Evolutionary conservation across 1,284 basidiomycete species (phyloP), one percentile per base, ranked within the genome.

Genomic region (Cryptococcus hybrid): DNA sequence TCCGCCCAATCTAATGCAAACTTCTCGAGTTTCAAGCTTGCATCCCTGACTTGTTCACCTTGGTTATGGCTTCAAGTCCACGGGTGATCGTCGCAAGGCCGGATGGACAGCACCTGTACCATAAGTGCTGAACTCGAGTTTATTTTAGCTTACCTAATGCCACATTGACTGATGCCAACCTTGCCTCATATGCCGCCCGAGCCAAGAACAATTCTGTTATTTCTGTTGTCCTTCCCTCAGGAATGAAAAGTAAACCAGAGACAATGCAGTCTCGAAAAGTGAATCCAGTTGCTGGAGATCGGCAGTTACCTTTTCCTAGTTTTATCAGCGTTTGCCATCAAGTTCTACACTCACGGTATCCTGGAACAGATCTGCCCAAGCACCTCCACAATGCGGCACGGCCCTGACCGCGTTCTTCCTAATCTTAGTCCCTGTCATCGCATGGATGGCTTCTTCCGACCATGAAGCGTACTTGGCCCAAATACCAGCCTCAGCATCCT

Each of bases 11-110:
- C 82, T 38, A 86, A 81, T 15, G 92, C 80, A 70, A 86, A 90
- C 67, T 89, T 92, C 71, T 96, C 92, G 39, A 96, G 76, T 42
- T 88, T 83, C 54, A 90, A 79, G 34, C 85, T 78, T 3, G 83
- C 73, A 66, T 86, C 85, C 5, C 24, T 24, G 24, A 24, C 24
- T 24, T 24, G 24, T 24, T 24, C 24, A 24, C 24, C 24, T 24
- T 73, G 39, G 63, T 56, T 5, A 76, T 59, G 9, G 59, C 53
- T 9, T 72, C 68, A 4, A 74, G 57, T 2, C 68, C 74, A 39
- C 67, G 51, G 7, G 73, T 42, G 1, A 74, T 43, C 6, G 63
- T 57, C 4, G 51, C 47, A n/a, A 11, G 64, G 7, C 57, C 13
- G 24, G 24, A 24, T 24, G 24, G 24, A 24, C 24, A 24, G 24